A percentile compares a stretch with the other conserved stretches of the same genome.
Conservation (phyloP, 768 basidiomycete species). For the Tylopilus sp. region DNA sequence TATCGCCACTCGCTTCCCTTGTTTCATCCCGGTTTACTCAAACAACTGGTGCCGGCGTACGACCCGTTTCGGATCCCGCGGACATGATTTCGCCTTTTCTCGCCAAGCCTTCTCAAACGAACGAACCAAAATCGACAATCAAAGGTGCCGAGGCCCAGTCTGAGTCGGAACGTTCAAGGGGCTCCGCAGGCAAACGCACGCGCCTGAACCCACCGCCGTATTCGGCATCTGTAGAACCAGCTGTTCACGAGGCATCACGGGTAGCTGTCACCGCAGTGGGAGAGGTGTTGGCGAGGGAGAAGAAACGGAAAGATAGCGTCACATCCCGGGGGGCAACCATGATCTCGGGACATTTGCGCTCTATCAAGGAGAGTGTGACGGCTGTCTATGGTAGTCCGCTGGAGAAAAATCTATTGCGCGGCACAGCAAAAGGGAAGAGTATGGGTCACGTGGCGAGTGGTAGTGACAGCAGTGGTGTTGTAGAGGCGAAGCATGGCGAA, state of each 20-base stretch:
- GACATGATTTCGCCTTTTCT: slow-evolving; percentile 26
- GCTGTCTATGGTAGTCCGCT: not conserved
- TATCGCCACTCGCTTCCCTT: not conserved
- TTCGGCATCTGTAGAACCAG: slow-evolving; percentile 2
- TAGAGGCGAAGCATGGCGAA: not conserved
- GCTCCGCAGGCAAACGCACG: slow-evolving; percentile 6
- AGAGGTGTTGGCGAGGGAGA: slow-evolving; percentile 1
- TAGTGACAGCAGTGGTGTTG: not conserved
- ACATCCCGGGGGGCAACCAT: slow-evolving; percentile 9
- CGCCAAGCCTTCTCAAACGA: slow-evolving; percentile 3
- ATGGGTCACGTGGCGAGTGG: not conserved
- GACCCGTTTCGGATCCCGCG: slow-evolving; percentile 14
- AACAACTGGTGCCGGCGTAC: not conserved
- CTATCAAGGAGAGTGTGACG: not conserved
- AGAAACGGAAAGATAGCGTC: not conserved
- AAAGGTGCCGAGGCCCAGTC: slow-evolving; percentile 6
- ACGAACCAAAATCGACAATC: not conserved
- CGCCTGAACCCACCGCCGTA: slow-evolving; percentile 31
- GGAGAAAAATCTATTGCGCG: not conserved
- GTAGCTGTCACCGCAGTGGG: not conserved
- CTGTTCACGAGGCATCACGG: not conserved
- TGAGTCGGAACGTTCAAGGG: not conserved
- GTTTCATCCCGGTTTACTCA: slow-evolving; percentile 1
- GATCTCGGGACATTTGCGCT: slow-evolving; percentile 10
- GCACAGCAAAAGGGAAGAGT: not conserved